Evolutionary conservation across 176 grass and related monocot genomes (phyloP), one percentile per base, ranked within the genome.

Genomic region (Carex pumila): DNA sequence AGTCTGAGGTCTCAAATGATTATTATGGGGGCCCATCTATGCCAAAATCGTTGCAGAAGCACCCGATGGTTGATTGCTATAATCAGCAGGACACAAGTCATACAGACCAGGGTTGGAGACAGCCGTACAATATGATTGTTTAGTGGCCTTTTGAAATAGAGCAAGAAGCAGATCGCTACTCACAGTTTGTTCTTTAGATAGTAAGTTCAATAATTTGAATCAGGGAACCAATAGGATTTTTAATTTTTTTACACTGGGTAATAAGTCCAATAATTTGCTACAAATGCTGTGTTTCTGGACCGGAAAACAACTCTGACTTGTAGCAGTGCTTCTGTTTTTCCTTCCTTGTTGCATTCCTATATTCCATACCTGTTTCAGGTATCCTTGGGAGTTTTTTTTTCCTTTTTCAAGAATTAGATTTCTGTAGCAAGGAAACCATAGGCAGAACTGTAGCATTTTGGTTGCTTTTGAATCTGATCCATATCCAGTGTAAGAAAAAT

Each of bases 21-120:
- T 39, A 39, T 39, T n/a, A 75, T 12, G 74, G 80, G 60, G 87
- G 90, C 37, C 85, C 89, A 79, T 95, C 89, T 29, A 36, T 13
- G 3, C 50, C 79, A 41, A 68, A 52, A 45, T 75, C 80, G 21
- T 54, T 84, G 47, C 87, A 74, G 0, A 61, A 75, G 52, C 82
- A 86, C 14, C 73, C 50, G 29, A 57, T 56, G 25, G 13, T 32
- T 22, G 50, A 77, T 78, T 8, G 49, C 73, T 54, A 14, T 52
- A 31, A 49, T 54, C 71, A 25, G 45, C 12, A 7, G 71, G 71
- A 75, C 47, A 6, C 4, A 53, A 17, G 14, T 30, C 2, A 3
- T 75, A 78, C 50, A 32, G 29, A 34, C 29, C 12, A 15, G 29
- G 13, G 57, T 31, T 17, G 73, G 29, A 52, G 53, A 50, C 43